These are phyloP conservation scores for Didymellaceae sp. DNA, from an alignment of 2,329 filamentous ascomycete genomes.

Conservation along the genomic window DNA sequence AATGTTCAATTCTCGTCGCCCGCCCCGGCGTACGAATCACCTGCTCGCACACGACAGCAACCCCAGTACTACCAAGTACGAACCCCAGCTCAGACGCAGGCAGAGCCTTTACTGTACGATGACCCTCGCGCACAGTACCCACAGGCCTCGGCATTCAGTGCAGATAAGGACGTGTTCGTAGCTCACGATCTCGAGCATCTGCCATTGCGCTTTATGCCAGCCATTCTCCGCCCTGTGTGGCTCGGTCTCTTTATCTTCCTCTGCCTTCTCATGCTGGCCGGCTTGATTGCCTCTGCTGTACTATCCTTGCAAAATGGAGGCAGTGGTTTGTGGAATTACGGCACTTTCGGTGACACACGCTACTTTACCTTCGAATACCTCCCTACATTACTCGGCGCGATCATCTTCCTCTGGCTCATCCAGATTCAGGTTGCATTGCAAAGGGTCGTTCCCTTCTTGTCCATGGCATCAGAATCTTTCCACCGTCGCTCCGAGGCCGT, in stretches of 20 bases:
- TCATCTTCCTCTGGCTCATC: constrained; percentile 78
- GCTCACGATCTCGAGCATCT: constrained; percentile 54
- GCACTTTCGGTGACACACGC: constrained; percentile 70
- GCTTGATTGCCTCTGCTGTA: constrained; percentile 71
- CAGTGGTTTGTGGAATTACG: constrained; percentile 69
- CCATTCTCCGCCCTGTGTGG: constrained; percentile 70
- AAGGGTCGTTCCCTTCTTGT: constrained; percentile 77
- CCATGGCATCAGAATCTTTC: constrained; percentile 72
- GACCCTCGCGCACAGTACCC: constrained; percentile 7
- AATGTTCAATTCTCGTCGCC: constrained; percentile 15
- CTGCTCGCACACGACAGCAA: constrained; percentile 8
- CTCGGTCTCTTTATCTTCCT: constrained; percentile 66
- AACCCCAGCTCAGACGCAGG: constrained; percentile 9
- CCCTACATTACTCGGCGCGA: constrained; percentile 75
- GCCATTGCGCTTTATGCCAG: constrained; percentile 72
- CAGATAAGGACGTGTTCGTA: constrained; percentile 53
- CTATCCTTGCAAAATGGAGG: constrained; percentile 57
- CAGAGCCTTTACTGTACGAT: constrained; percentile 9
- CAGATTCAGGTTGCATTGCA: constrained; percentile 76
- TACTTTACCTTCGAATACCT: constrained; percentile 90
- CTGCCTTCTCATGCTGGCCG: constrained; percentile 73
- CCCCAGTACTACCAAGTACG: constrained; percentile 11
- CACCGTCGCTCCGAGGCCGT: constrained; percentile 66
- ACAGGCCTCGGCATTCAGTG: constrained; percentile 22
- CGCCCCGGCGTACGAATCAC: constrained; percentile 14